These are phyloP conservation scores for Rauvolfia tetraphylla DNA, from an alignment of 257 asterid genomes.

Conservation along the genomic window DNA sequence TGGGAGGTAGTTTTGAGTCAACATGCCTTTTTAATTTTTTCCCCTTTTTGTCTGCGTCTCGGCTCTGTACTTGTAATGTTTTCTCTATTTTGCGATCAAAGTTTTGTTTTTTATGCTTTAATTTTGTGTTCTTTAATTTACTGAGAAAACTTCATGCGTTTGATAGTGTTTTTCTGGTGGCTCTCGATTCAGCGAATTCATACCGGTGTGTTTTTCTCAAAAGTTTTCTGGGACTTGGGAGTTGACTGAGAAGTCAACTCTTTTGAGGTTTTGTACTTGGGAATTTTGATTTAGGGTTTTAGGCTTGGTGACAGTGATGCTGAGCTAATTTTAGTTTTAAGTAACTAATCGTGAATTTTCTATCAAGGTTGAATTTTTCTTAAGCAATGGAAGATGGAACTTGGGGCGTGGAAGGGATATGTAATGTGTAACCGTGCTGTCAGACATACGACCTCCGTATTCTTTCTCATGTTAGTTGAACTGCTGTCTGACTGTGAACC, in stretches of 20 bases:
- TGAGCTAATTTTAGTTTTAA: neutral
- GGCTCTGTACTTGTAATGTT: neutral
- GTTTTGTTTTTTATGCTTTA: neutral
- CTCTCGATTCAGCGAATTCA: neutral
- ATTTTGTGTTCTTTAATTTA: neutral
- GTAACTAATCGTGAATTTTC: neutral
- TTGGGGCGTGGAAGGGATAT: neutral
- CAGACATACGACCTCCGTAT: neutral
- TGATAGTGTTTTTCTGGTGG: neutral
- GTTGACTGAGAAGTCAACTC: conserved; percentile 11
- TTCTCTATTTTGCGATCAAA: neutral
- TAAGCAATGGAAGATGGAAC: neutral
- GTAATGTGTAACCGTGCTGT: neutral
- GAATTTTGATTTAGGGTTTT: neutral
- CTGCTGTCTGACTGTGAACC: neutral
- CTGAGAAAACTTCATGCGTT: neutral
- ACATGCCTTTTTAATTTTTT: neutral
- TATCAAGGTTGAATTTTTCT: neutral
- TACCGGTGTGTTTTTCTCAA: neutral
- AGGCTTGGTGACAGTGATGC: neutral
- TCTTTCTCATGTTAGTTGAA: neutral
- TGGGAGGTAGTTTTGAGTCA: conserved; percentile 49
- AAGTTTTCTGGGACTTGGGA: neutral
- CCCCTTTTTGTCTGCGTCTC: neutral
- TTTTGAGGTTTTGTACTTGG: neutral